Evolutionary conservation across 2,329 filamentous ascomycete genomes (phyloP).

Genomic region (Pyrenophora tritici-repentis): DNA sequence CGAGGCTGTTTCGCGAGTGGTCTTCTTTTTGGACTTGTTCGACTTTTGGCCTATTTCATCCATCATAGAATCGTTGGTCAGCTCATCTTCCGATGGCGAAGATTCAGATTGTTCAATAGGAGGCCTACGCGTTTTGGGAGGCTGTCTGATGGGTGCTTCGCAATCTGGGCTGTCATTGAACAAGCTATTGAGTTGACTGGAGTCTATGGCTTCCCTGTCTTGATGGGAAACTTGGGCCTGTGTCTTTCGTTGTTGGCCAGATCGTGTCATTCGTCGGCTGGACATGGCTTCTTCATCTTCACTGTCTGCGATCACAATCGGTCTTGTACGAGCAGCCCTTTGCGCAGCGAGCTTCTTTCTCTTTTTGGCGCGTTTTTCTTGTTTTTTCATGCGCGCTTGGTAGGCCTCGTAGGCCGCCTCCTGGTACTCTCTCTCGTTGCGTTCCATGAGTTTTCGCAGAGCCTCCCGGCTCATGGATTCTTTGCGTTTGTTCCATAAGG

Average conservation of each 20-base stretch:
- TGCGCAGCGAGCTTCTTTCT: conserved; percentile 9
- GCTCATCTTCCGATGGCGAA: conserved; percentile 18
- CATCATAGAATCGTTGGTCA: conserved; percentile 12
- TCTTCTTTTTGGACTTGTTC: conserved; percentile 2
- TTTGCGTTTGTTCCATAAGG: conserved; percentile 17
- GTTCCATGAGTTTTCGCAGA: conserved; percentile 11
- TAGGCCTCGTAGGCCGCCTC: conserved; percentile 8
- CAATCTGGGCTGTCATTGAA: neutral
- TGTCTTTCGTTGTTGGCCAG: neutral
- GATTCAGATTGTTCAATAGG: conserved; percentile 23
- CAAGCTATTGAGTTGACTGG: conserved; percentile 17
- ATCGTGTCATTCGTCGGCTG: neutral
- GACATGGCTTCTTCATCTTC: conserved; percentile 21
- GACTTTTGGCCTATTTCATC: conserved; percentile 3
- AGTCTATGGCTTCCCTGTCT: neutral
- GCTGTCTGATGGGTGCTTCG: neutral
- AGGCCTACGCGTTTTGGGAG: conserved; percentile 9
- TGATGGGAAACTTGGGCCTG: neutral
- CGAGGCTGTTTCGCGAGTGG: neutral
- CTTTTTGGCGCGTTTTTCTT: conserved; percentile 25
- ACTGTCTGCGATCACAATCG: conserved; percentile 11
- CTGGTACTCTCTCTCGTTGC: conserved; percentile 16
- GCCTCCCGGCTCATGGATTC: conserved; percentile 6
- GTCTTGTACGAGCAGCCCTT: conserved; percentile 9
- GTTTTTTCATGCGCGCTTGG: conserved; percentile 10